Evolutionary conservation across 192 early-diverging fungal genomes (phyloP), one percentile per base, ranked within the genome.

Genomic region (Coemansia sp.): DNA sequence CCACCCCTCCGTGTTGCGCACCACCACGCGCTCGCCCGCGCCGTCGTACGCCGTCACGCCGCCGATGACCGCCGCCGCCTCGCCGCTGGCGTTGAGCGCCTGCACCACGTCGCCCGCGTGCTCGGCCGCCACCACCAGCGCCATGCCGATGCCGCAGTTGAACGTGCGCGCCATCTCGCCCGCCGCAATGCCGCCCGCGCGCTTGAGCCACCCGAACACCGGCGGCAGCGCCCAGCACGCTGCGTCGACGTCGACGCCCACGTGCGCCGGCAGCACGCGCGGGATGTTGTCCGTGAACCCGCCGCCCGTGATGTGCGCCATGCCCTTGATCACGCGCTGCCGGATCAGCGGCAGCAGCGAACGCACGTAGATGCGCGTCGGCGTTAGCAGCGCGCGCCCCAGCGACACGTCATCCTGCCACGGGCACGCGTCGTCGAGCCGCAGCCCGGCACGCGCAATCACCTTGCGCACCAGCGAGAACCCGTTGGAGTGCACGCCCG

Each of bases 101-200:
- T 57, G 44, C 14, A 80, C 78, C 34, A 93, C 86, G 22, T 83
- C 80, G 33, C 56, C 75, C 24, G 85, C 86, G 62, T 91, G 63
- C 23, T 76, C 84, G 21, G 61, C 45, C 38, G 83, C 83, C 11
- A 92, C 93, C 25, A 98, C 85, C 9, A 98, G 68, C 23, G 96
- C 90, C 96, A 99, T 97, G 55, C 97, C 97, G 60, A 99, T 92
- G 59, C 97, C 97, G 71, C 95, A 97, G 88, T 99, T 99, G 83
- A 99, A 99, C 0, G 97, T 98, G 48, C 97, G 85, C 8, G 93
- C 87, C 82, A 99, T 88, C 72, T 99, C 96, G 56, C 80, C 89
- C 59, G 71, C 59, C n/a, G 58, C 46, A 14, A 78, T 67, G 33
- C 41, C 40, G 57, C 97, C 97, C 18, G 88, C 82, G 51, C 78